Evolutionary conservation across 2,329 filamentous ascomycete genomes (phyloP).

Genomic region (Emergomyces africanus): DNA sequence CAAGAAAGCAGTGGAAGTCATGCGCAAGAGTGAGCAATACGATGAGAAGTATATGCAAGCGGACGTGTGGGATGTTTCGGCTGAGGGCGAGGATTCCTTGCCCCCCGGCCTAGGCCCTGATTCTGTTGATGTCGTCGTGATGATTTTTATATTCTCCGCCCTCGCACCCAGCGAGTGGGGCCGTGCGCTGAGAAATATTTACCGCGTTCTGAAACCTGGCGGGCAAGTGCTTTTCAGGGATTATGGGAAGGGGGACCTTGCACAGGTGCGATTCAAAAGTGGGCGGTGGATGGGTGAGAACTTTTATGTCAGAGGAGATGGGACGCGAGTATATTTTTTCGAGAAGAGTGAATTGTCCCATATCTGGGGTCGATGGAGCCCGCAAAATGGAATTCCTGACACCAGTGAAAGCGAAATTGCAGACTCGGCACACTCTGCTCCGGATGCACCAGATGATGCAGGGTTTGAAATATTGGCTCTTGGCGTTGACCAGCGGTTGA

Average conservation of each 20-base stretch:
- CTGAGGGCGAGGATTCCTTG: constrained; percentile 41
- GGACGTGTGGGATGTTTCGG: constrained; percentile 87
- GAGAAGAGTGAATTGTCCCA: constrained; percentile 66
- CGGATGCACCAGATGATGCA: constrained; percentile 5
- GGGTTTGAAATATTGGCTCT: constrained; percentile 63
- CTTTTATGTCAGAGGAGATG: constrained; percentile 92
- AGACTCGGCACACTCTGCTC: not conserved
- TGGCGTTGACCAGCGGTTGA: constrained; percentile 72
- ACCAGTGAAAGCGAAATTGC: constrained; percentile 8
- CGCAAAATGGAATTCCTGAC: constrained; percentile 21
- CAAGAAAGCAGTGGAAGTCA: constrained; percentile 86
- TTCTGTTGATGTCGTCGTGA: constrained; percentile 80
- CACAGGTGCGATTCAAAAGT: constrained; percentile 95
- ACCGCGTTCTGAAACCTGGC: constrained; percentile 73
- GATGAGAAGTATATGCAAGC: constrained; percentile 60
- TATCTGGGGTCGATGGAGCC: constrained; percentile 56
- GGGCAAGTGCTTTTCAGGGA: constrained; percentile 93
- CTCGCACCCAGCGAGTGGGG: constrained; percentile 75
- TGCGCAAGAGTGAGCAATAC: constrained; percentile 69
- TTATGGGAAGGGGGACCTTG: constrained; percentile 89
- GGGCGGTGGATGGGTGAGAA: constrained; percentile 90
- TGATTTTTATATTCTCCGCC: constrained; percentile 97
- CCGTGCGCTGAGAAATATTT: constrained; percentile 67
- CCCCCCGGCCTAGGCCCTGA: constrained; percentile 64
- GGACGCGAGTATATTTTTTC: constrained; percentile 96